These are phyloP conservation scores for Chalaropsis thielavioides DNA, from an alignment of 2,329 filamentous ascomycete genomes.

Conservation along the genomic window DNA sequence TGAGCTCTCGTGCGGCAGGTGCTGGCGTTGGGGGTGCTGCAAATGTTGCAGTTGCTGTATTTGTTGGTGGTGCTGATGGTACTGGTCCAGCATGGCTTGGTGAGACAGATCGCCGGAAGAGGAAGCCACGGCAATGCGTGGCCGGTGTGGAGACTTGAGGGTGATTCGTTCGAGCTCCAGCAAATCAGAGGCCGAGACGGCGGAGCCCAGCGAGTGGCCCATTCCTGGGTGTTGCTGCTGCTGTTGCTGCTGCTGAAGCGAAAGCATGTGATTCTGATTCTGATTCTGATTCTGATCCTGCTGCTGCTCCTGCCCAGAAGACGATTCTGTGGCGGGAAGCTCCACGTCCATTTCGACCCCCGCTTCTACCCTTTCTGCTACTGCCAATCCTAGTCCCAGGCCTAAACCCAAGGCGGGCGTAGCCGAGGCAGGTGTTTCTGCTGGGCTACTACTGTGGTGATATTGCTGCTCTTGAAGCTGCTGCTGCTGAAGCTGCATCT, in stretches of 20 bases:
- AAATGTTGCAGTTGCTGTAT: background rate
- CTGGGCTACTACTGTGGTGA: background rate
- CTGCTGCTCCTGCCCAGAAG: background rate
- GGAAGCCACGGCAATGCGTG: slow-evolving; percentile 6
- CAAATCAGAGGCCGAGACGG: slow-evolving; percentile 11
- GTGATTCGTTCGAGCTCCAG: slow-evolving; percentile 12
- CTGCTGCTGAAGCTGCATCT: background rate
- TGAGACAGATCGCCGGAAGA: slow-evolving; percentile 6
- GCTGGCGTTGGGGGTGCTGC: background rate
- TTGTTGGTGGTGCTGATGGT: background rate
- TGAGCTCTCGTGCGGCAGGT: background rate
- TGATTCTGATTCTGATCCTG: background rate
- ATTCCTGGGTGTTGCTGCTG: background rate
- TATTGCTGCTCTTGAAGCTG: background rate
- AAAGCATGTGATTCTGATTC: background rate
- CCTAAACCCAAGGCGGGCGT: background rate
- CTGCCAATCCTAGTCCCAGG: background rate
- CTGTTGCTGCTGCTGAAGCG: background rate
- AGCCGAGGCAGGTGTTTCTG: background rate
- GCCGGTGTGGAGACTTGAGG: slow-evolving; percentile 9
- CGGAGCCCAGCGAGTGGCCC: background rate
- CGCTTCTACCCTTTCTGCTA: background rate
- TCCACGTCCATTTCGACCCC: background rate
- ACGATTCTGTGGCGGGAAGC: background rate
- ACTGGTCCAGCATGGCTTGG: background rate